phyloP scores from a whole-genome alignment of 2,329 filamentous ascomycete genomes.

The Alternaria alternata region DNA sequence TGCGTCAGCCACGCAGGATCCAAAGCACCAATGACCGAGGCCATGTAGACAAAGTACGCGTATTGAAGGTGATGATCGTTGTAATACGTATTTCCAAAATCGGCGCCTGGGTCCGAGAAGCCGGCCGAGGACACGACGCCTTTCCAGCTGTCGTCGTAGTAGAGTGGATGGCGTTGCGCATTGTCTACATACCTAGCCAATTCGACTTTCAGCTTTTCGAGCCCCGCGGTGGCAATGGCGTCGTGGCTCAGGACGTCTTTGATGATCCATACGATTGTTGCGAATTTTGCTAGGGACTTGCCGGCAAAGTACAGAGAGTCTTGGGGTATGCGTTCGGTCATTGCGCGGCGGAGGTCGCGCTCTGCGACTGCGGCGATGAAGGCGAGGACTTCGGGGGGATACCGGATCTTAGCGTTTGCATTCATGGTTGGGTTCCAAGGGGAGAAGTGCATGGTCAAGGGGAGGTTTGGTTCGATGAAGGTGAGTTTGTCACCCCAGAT shows the following conservation, averaged over 20 bases:
- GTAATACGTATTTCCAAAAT: slow-evolving; percentile 88
- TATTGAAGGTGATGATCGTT: slow-evolving; percentile 73
- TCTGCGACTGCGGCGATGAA: slow-evolving; percentile 69
- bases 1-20: slow-evolving; percentile 74
- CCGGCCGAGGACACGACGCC: slow-evolving; percentile 80
- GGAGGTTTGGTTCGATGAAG: slow-evolving; percentile 77
- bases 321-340: slow-evolving; percentile 74
- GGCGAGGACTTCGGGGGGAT: slow-evolving; percentile 62
- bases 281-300: slow-evolving; percentile 59
- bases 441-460: slow-evolving; percentile 76
- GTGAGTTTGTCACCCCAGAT: slow-evolving; percentile 68
- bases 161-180: slow-evolving; percentile 58
- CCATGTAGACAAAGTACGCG: slow-evolving; percentile 88
- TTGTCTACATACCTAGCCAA: slow-evolving; percentile 59
- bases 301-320: slow-evolving; percentile 95
- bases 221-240: slow-evolving; percentile 56
- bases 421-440: slow-evolving; percentile 71
- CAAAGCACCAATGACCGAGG: slow-evolving; percentile 81
- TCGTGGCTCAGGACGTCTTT: slow-evolving; percentile 68
- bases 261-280: slow-evolving; percentile 54
- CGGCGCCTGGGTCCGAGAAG: slow-evolving; percentile 74
- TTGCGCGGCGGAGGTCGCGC: slow-evolving; percentile 79
- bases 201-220: slow-evolving; percentile 59
- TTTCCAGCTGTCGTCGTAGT: slow-evolving; percentile 73
- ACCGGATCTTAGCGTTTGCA: slow-evolving; percentile 39